A percentile compares a stretch with the other conserved stretches of the same genome.
These are phyloP conservation scores for Durotheca rogersii DNA, from an alignment of 495 filamentous ascomycete genomes.

Conservation along the genomic window DNA sequence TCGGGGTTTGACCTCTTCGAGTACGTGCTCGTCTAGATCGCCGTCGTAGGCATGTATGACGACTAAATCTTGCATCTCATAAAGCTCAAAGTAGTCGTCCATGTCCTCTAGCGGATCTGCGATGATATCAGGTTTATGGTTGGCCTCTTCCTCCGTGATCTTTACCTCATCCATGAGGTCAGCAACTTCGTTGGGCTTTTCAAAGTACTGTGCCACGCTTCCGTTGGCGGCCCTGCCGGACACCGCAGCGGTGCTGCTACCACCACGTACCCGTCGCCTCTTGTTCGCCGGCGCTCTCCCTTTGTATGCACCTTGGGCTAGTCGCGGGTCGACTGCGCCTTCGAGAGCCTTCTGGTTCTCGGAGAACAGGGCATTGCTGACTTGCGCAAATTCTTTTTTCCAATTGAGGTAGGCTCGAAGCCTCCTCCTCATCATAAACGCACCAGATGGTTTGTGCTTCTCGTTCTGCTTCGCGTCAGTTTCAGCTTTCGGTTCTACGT, in stretches of 20 bases:
- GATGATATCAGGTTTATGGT: slow-evolving; percentile 72
- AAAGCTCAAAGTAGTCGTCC: slow-evolving; percentile 89
- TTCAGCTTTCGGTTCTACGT: slow-evolving; percentile 60
- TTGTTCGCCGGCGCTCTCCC: slow-evolving; percentile 75
- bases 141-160: slow-evolving; percentile 76
- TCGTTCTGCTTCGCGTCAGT: slow-evolving; percentile 44
- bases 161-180: slow-evolving; percentile 67
- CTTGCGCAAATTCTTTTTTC: slow-evolving; percentile 86
- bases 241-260: slow-evolving; percentile 58
- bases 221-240: slow-evolving; percentile 52
- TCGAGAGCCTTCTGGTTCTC: slow-evolving; percentile 80
- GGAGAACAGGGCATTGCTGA: slow-evolving; percentile 68
- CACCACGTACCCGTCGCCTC: slow-evolving; percentile 83
- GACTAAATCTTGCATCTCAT: slow-evolving; percentile 86
- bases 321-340: slow-evolving; percentile 54
- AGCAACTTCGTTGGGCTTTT: slow-evolving; percentile 50
- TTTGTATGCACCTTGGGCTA: slow-evolving; percentile 42
- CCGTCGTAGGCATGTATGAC: slow-evolving; percentile 88
- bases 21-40: slow-evolving; percentile 91
- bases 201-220: slow-evolving; percentile 51
- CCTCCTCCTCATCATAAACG: slow-evolving; percentile 84
- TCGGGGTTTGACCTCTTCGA: slow-evolving; percentile 88
- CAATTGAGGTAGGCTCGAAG: slow-evolving; percentile 88
- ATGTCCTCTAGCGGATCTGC: slow-evolving; percentile 83
- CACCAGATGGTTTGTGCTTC: slow-evolving; percentile 64